Conservation (phyloP, 192 early-diverging fungal genomes). For the Pecoramyces ruminantium region DNA sequence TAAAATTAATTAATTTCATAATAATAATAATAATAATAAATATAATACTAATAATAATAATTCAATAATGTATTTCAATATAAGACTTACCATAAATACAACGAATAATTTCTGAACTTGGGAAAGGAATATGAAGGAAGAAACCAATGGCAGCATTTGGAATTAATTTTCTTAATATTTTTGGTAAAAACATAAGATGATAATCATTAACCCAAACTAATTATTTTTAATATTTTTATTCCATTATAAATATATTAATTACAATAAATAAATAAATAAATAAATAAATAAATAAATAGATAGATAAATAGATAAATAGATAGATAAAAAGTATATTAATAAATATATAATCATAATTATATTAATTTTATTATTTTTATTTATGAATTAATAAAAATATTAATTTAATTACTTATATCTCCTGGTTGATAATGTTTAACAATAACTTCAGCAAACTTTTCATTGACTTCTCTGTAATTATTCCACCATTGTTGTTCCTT, state of each 20-base stretch:
- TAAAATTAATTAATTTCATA: too few species aligned
- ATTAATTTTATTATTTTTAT: neutral
- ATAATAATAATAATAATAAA: too few species aligned
- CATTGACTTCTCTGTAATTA: constrained; percentile 56
- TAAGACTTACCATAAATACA: constrained; percentile 52
- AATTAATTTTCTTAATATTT: constrained; percentile 63
- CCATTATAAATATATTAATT: neutral
- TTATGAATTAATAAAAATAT: neutral
- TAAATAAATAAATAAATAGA: too few species aligned
- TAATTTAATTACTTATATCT: constrained; percentile 52
- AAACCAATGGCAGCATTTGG: constrained; percentile 87
- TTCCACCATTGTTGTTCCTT: constrained; percentile 63
- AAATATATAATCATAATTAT: too few species aligned
- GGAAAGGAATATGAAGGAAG: constrained; percentile 92
- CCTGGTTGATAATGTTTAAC: constrained; percentile 53
- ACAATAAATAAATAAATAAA: too few species aligned
- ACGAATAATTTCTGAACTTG: constrained; percentile 84
- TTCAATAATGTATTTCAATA: too few species aligned
- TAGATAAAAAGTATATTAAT: too few species aligned
- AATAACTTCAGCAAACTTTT: constrained; percentile 68
- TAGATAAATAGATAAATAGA: too few species aligned
- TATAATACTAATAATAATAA: too few species aligned
- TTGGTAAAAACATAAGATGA: constrained; percentile 83
- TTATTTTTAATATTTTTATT: constrained; percentile 1
- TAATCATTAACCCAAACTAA: constrained; percentile 95